Evolutionary conservation across 1,284 basidiomycete genomes (phyloP), one percentile per base, ranked within the genome.

Genomic region (Ceratobasidium sp.): DNA sequence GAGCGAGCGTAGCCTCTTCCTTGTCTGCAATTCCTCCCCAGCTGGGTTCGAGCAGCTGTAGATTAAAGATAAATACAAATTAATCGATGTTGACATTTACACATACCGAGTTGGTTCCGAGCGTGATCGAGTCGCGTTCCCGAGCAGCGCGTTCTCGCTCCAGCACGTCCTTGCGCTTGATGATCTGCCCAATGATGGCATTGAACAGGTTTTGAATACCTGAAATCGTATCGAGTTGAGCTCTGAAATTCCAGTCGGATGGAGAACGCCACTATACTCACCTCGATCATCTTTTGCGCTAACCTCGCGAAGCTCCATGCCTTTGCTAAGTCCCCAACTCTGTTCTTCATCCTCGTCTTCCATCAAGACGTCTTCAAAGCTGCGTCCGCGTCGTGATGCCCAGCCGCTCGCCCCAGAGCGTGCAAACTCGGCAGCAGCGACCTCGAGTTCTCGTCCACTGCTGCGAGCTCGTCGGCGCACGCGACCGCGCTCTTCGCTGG

Each of bases 231-330:
- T 75, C 45, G 32, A 8, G 58, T 75, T 45, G 50, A 21, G 73
- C 53, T 60, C 18, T 48, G 14, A 57, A 57, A 34, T 16, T 26
- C 36, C n/a, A n/a, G n/a, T n/a, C n/a, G n/a, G n/a, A n/a, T n/a
- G n/a, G n/a, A n/a, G n/a, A n/a, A n/a, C n/a, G n/a, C n/a, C n/a
- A n/a, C n/a, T n/a, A n/a, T 6, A 79, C 89, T 77, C 75, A 93
- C 92, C 93, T 57, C 82, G 79, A 78, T 92, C 90, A 78, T 94
- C 92, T 80, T 93, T 94, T 72, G 92, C 90, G 69, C 91, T 93
- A 32, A 94, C 92, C 78, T 95, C 92, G 75, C 92, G 92, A 18
- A 94, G 84, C 77, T 91, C 89, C 89, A 93, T 92, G 72, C 88
- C 90, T 77, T 89, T 90, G 78, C 85, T 87, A 46, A 92, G 83